Evolutionary conservation across 108 stramenopile species (phyloP), one percentile per base, ranked within the genome.

Genomic region (Discostella stelligeroides): DNA sequence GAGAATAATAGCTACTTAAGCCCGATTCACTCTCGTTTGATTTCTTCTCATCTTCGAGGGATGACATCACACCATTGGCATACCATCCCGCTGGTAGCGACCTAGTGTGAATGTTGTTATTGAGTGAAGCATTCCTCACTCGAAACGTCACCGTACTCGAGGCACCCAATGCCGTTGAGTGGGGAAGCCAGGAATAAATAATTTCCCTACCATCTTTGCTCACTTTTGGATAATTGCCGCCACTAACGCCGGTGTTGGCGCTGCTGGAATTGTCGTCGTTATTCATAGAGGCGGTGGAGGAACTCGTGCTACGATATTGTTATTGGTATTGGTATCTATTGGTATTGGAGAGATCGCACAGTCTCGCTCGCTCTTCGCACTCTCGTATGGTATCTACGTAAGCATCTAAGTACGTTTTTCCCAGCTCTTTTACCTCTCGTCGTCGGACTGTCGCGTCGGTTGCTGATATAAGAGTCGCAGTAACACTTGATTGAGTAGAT

Each of bases 131-230:
- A 23, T 65, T 59, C 20, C 63, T 20, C 0, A 73, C 63, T 34
- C 63, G 63, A 6, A 73, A 14, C 15, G 63, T 34, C 18, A 73
- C 72, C 12, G 63, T 65, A 56, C 72, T 65, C 14, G 72, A 64
- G 20, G 72, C 72, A 17, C 63, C 63, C 42, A 62, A 54, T 20
- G 72, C 62, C 27, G 51, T 73, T 23, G 72, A 65, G 49, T 73
- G 72, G 40, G 72, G 63, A 12, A 73, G 55, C 72, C 72, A 73
- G 14, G 72, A 59, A 20, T 73, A 73, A 6, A 73, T 38, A 25
- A 72, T 46, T 54, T 63, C 60, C 4, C 51, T 63, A 23, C 28
- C 71, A 56, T 63, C 61, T 10, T 34, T 23, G 50, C 30, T 45
- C 2, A 9, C 9, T 23, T 59, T 24, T 7, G 55, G 29, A 15